Percentiles rank a stretch among this genome's conserved stretches.
These are phyloP conservation scores for Solanum corneliomulleri DNA, from an alignment of 257 asterid genomes.

Conservation along the genomic window DNA sequence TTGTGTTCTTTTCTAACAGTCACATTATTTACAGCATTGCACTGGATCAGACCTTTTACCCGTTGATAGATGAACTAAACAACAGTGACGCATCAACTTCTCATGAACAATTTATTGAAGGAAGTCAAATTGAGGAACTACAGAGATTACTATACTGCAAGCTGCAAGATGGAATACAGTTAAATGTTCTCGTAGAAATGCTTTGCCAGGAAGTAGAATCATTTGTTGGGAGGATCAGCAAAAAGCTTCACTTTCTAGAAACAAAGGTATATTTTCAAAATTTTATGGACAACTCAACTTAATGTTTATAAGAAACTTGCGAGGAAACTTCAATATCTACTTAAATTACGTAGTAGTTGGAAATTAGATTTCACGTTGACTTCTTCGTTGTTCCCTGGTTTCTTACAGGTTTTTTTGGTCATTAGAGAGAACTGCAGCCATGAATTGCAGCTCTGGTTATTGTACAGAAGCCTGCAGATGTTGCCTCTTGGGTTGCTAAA, in stretches of 20 bases:
- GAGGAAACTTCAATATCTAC: not conserved
- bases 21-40: conserved; percentile 43
- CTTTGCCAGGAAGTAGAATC: conserved; percentile 47
- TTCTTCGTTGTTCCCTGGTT: conserved; percentile 25
- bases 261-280: conserved; percentile 35
- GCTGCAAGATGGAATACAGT: conserved; percentile 25
- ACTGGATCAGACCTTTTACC: conserved; percentile 48
- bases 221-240: conserved; percentile 34
- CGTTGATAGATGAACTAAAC: conserved; percentile 33
- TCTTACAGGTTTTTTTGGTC: conserved; percentile 48
- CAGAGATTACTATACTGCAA: conserved; percentile 39
- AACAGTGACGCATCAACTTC: conserved; percentile 16
- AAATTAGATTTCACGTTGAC: not conserved
- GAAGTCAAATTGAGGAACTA: conserved; percentile 47
- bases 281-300: not conserved
- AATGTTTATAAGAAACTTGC: not conserved
- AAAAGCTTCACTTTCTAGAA: conserved; percentile 43
- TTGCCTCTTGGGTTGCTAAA: conserved; percentile 83
- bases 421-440: conserved; percentile 41
- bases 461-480: conserved; percentile 50
- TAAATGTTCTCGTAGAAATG: conserved; percentile 33
- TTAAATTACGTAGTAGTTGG: not conserved
- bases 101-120: conserved; percentile 31
- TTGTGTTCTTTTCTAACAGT: not conserved
- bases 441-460: conserved; percentile 61